These are phyloP conservation scores for Paecilomyces sp. DNA, from an alignment of 2,329 filamentous ascomycete species.

Conservation along the genomic window DNA sequence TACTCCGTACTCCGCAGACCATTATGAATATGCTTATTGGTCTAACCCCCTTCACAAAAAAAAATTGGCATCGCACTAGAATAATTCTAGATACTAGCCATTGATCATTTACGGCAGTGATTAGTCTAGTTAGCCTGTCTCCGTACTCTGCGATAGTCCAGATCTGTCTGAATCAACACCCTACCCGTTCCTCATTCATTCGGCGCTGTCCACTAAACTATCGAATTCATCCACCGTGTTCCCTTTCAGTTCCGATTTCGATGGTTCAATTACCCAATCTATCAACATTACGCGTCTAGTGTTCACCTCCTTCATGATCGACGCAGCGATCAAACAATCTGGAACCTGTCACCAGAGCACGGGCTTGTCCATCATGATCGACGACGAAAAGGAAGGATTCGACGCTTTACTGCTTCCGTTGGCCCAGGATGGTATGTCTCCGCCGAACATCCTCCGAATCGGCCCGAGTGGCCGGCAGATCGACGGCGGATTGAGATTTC, in stretches of 20 bases:
- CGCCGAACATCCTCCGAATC: not conserved
- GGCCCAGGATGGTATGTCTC: not conserved
- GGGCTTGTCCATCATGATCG: not conserved
- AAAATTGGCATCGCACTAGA: not conserved
- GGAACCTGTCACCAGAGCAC: not conserved
- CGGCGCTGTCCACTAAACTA: too few relatives aligned
- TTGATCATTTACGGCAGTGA: not conserved
- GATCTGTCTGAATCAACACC: too few relatives aligned
- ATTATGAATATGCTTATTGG: too few relatives aligned
- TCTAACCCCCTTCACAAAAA: not conserved
- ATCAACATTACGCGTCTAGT: not conserved
- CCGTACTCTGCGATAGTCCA: too few relatives aligned
- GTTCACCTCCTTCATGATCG: not conserved
- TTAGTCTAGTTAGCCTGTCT: not conserved
- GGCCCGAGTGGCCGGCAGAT: not conserved
- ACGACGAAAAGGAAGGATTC: not conserved
- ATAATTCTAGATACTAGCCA: not conserved
- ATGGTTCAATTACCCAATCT: too few relatives aligned
- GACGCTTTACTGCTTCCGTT: not conserved
- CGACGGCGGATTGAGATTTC: not conserved
- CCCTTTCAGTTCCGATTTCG: too few relatives aligned
- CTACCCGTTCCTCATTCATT: too few relatives aligned
- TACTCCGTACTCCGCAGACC: too few relatives aligned
- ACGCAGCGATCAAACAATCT: not conserved
- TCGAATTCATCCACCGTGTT: too few relatives aligned